These are phyloP conservation scores for Avena atlantica DNA, from an alignment of 176 grass and related monocot species.

Conservation along the genomic window DNA sequence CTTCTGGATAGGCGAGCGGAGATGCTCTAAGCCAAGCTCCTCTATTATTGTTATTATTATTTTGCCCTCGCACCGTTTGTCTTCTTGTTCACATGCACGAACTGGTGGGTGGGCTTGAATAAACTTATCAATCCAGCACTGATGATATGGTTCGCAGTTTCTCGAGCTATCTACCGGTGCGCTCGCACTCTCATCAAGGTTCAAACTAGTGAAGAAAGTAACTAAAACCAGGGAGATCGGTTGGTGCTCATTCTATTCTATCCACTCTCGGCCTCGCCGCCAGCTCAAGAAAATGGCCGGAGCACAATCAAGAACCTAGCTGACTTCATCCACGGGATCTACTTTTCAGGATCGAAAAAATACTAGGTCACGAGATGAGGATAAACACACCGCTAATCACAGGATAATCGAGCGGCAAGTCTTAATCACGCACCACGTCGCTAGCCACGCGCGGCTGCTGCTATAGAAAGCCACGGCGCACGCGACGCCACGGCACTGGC, in stretches of 20 bases:
- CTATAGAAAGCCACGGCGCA: not conserved
- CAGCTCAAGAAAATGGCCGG: constrained; percentile 1
- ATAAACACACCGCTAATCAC: constrained; percentile 32
- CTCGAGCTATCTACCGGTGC: too few species aligned
- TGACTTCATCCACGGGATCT: not conserved
- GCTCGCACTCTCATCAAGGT: not conserved
- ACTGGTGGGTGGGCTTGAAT: too few species aligned
- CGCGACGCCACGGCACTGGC: constrained; percentile 27
- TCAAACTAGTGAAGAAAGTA: not conserved
- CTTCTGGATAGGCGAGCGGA: too few species aligned
- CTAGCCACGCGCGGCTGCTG: constrained; percentile 25
- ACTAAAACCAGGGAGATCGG: not conserved
- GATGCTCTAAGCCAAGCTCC: too few species aligned
- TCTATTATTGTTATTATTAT: too few species aligned
- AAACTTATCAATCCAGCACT: too few species aligned
- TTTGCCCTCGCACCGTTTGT: not conserved
- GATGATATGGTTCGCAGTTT: too few species aligned
- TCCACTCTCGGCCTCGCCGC: not conserved
- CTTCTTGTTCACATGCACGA: not conserved
- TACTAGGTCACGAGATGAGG: not conserved
- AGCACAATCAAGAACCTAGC: not conserved
- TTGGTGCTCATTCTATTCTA: too few species aligned
- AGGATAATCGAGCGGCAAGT: not conserved
- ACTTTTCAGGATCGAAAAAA: not conserved
- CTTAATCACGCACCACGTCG: constrained; percentile 43